Percentiles rank a stretch among this genome's conserved stretches.
Conservation (phyloP, 2,329 filamentous ascomycete genomes). For the Diaporthe destruens region DNA sequence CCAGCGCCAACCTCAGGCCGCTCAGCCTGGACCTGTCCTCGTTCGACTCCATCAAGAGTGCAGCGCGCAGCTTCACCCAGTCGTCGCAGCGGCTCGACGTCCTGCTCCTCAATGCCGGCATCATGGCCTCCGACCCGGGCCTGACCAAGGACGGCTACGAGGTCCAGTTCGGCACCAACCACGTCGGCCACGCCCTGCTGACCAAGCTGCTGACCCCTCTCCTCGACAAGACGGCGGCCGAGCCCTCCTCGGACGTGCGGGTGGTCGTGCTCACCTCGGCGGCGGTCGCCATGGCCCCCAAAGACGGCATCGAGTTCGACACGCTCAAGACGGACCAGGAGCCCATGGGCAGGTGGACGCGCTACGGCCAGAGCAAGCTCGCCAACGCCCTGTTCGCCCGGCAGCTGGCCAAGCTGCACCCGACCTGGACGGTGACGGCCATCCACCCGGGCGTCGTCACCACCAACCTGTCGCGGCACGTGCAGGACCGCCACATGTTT, state of each 20-base stretch:
- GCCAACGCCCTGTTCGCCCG: constrained; percentile 49
- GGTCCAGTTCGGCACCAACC: constrained; percentile 62
- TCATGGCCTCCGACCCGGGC: constrained; percentile 54
- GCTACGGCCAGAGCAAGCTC: constrained; percentile 51
- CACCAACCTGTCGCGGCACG: constrained; percentile 45
- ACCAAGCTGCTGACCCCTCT: constrained; percentile 53
- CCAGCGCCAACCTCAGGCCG: constrained; percentile 46
- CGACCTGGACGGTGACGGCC: constrained; percentile 45
- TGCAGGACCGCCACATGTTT: constrained; percentile 7
- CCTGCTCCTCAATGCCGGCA: constrained; percentile 59
- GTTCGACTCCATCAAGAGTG: constrained; percentile 56
- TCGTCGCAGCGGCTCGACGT: constrained; percentile 42
- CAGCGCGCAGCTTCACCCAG: constrained; percentile 53
- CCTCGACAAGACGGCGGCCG: constrained; percentile 47
- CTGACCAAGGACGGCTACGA: constrained; percentile 62
- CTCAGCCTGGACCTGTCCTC: constrained; percentile 60
- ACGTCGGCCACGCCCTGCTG: constrained; percentile 62
- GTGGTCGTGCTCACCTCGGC: constrained; percentile 49
- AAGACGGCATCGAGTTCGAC: constrained; percentile 47
- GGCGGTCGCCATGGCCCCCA: constrained; percentile 45
- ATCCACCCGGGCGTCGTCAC: constrained; percentile 49
- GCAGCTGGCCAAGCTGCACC: constrained; percentile 47
- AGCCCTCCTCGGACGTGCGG: constrained; percentile 46
- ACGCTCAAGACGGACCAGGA: constrained; percentile 46
- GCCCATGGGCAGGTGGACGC: constrained; percentile 43